Conservation (phyloP, 805 yeast species). For the Saccharomyces cerevisiae region DNA sequence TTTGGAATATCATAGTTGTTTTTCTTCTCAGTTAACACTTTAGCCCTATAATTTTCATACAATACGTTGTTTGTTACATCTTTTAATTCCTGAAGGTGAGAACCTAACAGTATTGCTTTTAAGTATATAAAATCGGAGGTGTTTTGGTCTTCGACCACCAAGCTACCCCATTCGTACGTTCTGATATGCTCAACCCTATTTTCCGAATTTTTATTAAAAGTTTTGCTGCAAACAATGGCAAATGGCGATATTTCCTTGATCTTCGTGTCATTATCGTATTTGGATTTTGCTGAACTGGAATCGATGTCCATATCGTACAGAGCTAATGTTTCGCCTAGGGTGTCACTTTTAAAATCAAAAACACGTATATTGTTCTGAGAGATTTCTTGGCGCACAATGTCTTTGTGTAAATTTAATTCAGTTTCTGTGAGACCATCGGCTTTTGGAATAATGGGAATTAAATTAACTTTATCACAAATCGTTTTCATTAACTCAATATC, state of each 20-base stretch:
- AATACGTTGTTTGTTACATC: constrained; percentile 68
- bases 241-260: constrained; percentile 51
- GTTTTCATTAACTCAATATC: constrained; percentile 67
- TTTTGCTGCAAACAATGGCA: constrained; percentile 55
- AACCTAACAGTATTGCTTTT: constrained; percentile 63
- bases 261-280: background rate
- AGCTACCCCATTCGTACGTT: constrained; percentile 61
- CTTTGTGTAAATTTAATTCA: constrained; percentile 51
- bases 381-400: constrained; percentile 48
- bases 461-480: constrained; percentile 65
- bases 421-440: constrained; percentile 68
- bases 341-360: constrained; percentile 66
- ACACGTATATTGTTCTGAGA: constrained; percentile 50
- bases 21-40: constrained; percentile 43
- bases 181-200: constrained; percentile 40
- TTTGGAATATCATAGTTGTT: background rate
- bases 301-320: constrained; percentile 21
- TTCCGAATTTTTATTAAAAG: constrained; percentile 9
- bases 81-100: constrained; percentile 76
- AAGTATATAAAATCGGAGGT: constrained; percentile 63
- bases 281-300: background rate
- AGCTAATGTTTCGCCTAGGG: constrained; percentile 16
- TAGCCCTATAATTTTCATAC: constrained; percentile 74
- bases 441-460: constrained; percentile 74
- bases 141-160: constrained; percentile 47